A percentile compares a stretch with the other conserved stretches of the same genome.
phyloP scores from a whole-genome alignment of 1,284 basidiomycete genomes.

The Heterobasidion annosum region DNA sequence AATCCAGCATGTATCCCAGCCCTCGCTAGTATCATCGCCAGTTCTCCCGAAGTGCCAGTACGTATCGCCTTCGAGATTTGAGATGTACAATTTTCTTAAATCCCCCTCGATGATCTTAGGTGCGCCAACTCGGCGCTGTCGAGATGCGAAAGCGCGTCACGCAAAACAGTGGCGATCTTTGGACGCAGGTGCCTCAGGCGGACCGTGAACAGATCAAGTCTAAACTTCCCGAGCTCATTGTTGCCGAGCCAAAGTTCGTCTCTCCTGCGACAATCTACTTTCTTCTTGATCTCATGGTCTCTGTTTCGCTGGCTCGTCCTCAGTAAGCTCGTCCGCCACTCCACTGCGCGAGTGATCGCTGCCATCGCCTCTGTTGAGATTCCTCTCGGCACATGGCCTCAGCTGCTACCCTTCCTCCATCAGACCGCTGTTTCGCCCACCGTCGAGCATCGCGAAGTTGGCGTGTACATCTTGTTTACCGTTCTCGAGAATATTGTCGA shows the following conservation, averaged over 20 bases:
- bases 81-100: no score
- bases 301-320: conserved; percentile 5
- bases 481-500: conserved; percentile 91
- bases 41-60: conserved; percentile 69
- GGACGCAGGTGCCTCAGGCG: conserved; percentile 67
- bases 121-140: conserved; percentile 97
- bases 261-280: conserved; percentile 1
- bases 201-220: conserved; percentile 83
- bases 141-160: conserved; percentile 92
- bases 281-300: neutral
- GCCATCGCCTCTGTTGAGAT: conserved; percentile 91
- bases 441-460: conserved; percentile 82
- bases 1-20: conserved; percentile 86
- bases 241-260: conserved; percentile 72
- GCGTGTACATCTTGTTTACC: conserved; percentile 86
- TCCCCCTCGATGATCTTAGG: conserved; percentile 34
- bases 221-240: conserved; percentile 74
- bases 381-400: conserved; percentile 75
- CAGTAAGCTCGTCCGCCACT: conserved; percentile 84
- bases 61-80: conserved; percentile 17
- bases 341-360: conserved; percentile 87
- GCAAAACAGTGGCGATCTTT: conserved; percentile 76
- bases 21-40: conserved; percentile 83
- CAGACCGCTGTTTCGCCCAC: conserved; percentile 66
- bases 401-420: conserved; percentile 85